These are phyloP conservation scores for Solanum sitiens DNA, from an alignment of 257 asterid genomes.

Conservation along the genomic window DNA sequence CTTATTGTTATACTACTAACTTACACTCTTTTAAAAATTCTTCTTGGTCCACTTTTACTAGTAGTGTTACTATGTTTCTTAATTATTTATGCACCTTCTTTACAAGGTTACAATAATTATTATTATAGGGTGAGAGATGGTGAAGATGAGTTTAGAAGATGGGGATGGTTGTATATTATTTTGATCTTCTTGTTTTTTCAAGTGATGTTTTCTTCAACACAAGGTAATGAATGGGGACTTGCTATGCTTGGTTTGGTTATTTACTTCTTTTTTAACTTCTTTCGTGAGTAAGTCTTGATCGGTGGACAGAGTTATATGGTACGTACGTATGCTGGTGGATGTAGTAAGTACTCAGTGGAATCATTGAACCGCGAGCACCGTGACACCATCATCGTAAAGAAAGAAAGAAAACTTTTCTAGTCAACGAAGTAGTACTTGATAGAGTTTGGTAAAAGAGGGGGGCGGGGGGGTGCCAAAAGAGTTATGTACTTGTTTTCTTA, in stretches of 20 bases:
- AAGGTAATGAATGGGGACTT: slow-evolving; percentile 12
- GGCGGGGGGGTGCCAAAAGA: too few species aligned
- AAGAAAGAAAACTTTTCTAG: not conserved
- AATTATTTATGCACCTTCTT: slow-evolving; percentile 22
- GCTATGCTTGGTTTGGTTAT: slow-evolving; percentile 1
- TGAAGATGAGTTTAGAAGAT: not conserved
- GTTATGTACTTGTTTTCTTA: too few species aligned
- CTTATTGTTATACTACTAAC: slow-evolving; percentile 32
- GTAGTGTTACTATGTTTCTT: slow-evolving; percentile 32
- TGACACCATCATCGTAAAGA: not conserved
- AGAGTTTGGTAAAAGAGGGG: not conserved
- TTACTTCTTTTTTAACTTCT: slow-evolving; percentile 2
- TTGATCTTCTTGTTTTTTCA: slow-evolving; percentile 1
- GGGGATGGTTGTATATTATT: slow-evolving; percentile 7
- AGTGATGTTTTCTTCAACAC: not conserved
- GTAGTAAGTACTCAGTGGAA: not conserved
- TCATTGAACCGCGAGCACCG: not conserved
- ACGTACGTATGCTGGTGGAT: not conserved
- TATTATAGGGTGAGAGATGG: slow-evolving; percentile 10
- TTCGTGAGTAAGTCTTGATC: not conserved
- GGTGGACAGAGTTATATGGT: not conserved
- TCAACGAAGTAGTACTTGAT: not conserved
- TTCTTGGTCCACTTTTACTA: slow-evolving; percentile 49
- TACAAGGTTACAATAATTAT: slow-evolving; percentile 5
- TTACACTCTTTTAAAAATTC: slow-evolving; percentile 47